Evolutionary conservation across 1,139 yeast genomes (phyloP), one percentile per base, ranked within the genome.

Genomic region (Tardiomyces digboiensis): DNA sequence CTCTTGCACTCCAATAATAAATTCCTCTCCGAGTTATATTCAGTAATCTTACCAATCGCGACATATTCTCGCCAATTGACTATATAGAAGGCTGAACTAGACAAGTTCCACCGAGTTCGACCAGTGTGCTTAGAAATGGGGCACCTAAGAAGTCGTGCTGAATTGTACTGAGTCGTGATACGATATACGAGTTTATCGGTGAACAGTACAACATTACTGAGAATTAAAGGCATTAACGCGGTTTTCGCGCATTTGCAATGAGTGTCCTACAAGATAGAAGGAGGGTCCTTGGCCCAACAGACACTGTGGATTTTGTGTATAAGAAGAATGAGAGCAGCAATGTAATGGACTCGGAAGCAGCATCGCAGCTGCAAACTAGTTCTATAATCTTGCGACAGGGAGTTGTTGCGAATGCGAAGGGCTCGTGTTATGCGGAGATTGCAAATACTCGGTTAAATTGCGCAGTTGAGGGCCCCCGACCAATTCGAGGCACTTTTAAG

Each of bases 391-490:
- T 82, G 40, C 74, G 80, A 54, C 76, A 80, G 4, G 85, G 86
- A 1, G 65, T 75, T 19, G 77, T 83, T 19, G 74, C 76, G 37
- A 85, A 84, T 52, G 82, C 91, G 40, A 82, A 81, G 56, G 97
- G 97, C 1, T 86, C 95, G 8, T 75, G 93, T 10, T 84, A 82
- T 55, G 60, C 86, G 36, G 97, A 89, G 61, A 71, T 75, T 12
- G 82, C 76, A 14, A 74, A 73, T 42, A 75, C 78, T 23, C 71
- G 80, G 37, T 65, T 88, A 7, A 78, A 82, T 48, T 81, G 82
- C 1, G 74, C 88, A 1, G 82, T 89, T 0, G 86, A 82, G 62
- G 97, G 97, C 0, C 97, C 97, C 10, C 73, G 91, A 52, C 96
- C 97, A 6, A 80, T 84, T 41, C 71, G 86, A 49, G 88, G 89